Percentiles rank a stretch among this genome's conserved stretches.
Conservation (phyloP, 164 flowering plant species). For the Aristolochia californica region DNA sequence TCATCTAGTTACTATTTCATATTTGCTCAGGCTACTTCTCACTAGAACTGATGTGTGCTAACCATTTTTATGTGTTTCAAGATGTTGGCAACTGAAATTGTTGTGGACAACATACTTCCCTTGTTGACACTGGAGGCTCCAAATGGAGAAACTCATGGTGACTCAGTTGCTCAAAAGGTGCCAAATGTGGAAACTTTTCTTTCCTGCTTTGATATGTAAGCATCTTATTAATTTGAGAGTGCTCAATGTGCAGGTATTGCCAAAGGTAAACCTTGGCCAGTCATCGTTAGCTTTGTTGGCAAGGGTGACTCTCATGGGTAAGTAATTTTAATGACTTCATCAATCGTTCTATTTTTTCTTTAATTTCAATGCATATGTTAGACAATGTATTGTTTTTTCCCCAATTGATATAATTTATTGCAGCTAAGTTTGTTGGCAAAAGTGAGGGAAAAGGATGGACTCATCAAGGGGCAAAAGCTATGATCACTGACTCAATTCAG, state of each 20-base stretch:
- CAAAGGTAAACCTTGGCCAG: slow-evolving; percentile 68
- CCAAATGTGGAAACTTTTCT: slow-evolving; percentile 3
- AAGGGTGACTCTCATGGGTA: slow-evolving; percentile 78
- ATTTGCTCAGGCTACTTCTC: not conserved
- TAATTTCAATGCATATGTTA: not conserved
- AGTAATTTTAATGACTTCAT: slow-evolving; percentile 14
- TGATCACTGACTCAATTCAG: slow-evolving; percentile 63
- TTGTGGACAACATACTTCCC: slow-evolving; percentile 70
- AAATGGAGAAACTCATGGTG: slow-evolving; percentile 51
- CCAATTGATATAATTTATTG: not conserved
- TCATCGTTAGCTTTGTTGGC: slow-evolving; percentile 76
- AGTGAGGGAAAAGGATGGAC: slow-evolving; percentile 68
- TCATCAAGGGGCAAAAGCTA: slow-evolving; percentile 50
- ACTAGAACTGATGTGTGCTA: not conserved
- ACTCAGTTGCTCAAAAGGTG: slow-evolving; percentile 55
- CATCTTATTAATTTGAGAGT: slow-evolving; percentile 3
- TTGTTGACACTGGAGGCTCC: slow-evolving; percentile 53
- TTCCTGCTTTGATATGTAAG: slow-evolving; percentile 3
- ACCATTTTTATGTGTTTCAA: slow-evolving; percentile 13
- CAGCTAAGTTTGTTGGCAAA: slow-evolving; percentile 75
- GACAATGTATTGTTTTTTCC: not conserved
- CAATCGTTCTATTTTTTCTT: not conserved
- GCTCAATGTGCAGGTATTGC: slow-evolving; percentile 41
- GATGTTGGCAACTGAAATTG: slow-evolving; percentile 94
- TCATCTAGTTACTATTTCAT: not conserved